phyloP scores from a whole-genome alignment of 2,329 filamentous ascomycete species.

The Biscogniauxia mediterranea region DNA sequence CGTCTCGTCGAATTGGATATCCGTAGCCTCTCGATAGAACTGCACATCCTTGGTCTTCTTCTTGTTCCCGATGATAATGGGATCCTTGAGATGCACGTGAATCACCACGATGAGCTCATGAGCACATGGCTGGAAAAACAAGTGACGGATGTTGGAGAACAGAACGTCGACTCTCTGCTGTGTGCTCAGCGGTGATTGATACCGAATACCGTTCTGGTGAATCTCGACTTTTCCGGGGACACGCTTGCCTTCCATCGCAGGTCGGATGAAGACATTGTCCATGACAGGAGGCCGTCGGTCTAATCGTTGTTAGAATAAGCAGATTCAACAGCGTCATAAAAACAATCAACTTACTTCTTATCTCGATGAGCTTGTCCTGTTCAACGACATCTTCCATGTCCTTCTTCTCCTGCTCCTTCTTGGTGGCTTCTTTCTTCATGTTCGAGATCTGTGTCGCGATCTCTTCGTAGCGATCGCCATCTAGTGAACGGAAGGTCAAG shows the following conservation, averaged over 20 bases:
- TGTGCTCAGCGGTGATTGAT: constrained; percentile 76
- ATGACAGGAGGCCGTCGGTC: constrained; percentile 86
- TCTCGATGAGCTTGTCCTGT: constrained; percentile 94
- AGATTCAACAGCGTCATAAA: not conserved
- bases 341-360: constrained; percentile 66
- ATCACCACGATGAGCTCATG: constrained; percentile 98
- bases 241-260: constrained; percentile 93
- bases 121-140: constrained; percentile 97
- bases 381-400: constrained; percentile 99
- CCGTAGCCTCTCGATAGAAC: constrained; percentile 95
- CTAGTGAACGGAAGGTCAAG: constrained; percentile 88
- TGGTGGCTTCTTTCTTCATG: constrained; percentile 87
- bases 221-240: constrained; percentile 96
- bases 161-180: constrained; percentile 88
- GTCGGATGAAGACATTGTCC: constrained; percentile 93
- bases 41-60: constrained; percentile 99
- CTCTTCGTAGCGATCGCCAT: constrained; percentile 83
- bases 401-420: constrained; percentile 98
- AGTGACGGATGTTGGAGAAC: constrained; percentile 96
- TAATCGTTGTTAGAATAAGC: constrained; percentile 45
- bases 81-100: constrained; percentile 95
- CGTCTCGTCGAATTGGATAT: constrained; percentile 98
- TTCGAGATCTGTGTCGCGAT: constrained; percentile 93
- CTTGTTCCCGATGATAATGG: constrained; percentile 94
- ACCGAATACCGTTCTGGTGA: constrained; percentile 97